phyloP scores from a whole-genome alignment of 1,284 basidiomycete genomes.

The Cryptococcus jaspeensis region DNA sequence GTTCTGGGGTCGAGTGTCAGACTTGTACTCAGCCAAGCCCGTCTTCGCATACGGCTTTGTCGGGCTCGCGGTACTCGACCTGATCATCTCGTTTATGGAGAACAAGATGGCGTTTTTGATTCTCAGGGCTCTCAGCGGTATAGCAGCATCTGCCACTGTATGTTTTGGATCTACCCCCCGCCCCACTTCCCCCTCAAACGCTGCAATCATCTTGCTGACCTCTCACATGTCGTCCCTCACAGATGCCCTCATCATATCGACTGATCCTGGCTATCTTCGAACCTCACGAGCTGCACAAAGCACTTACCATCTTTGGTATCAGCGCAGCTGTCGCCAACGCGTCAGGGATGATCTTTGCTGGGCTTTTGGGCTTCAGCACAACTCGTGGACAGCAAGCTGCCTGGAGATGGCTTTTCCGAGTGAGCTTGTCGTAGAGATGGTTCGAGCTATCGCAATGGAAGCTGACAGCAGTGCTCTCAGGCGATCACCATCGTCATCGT shows the following conservation, averaged over 20 bases:
- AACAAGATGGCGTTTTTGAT: slow-evolving; percentile 41
- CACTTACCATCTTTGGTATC: slow-evolving; percentile 43
- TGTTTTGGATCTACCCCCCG: slow-evolving; percentile 40
- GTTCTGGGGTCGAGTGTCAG: slow-evolving; percentile 37
- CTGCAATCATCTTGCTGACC: slow-evolving; percentile 36
- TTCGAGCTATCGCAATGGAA: too few relatives aligned
- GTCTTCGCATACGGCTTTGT: slow-evolving; percentile 33
- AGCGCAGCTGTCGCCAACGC: slow-evolving; percentile 47
- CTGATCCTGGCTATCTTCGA: slow-evolving; percentile 43
- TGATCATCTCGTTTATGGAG: slow-evolving; percentile 39
- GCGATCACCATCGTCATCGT: slow-evolving; percentile 28
- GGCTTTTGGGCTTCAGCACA: slow-evolving; percentile 46
- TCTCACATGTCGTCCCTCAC: too few relatives aligned
- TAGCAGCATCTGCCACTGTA: slow-evolving; percentile 31
- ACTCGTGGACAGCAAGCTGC: slow-evolving; percentile 40
- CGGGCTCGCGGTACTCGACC: slow-evolving; percentile 30
- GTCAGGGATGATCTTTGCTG: slow-evolving; percentile 39
- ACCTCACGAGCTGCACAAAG: slow-evolving; percentile 29
- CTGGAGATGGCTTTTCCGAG: slow-evolving; percentile 50
- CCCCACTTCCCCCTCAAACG: too few relatives aligned
- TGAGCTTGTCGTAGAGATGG: too few relatives aligned
- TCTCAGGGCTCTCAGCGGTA: slow-evolving; percentile 36
- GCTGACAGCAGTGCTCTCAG: background rate
- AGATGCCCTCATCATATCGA: slow-evolving; percentile 44
- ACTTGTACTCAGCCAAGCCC: slow-evolving; percentile 32